Conservation (phyloP, 495 filamentous ascomycete species). For the Amphirosellinia nigrospora region DNA sequence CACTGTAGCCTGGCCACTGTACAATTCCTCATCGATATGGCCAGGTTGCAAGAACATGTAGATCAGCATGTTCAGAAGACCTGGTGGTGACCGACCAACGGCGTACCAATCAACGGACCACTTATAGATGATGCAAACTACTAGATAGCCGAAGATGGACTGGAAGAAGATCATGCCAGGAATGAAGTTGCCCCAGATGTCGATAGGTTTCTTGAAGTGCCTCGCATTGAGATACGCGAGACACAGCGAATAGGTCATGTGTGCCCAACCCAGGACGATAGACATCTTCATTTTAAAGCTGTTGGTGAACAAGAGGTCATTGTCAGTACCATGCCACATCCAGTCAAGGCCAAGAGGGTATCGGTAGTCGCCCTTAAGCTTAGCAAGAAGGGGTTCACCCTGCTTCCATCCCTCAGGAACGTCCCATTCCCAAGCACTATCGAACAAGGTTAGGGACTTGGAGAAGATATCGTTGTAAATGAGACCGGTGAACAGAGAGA, state of each 20-base stretch:
- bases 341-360: constrained; percentile 97
- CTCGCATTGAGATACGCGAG: constrained; percentile 91
- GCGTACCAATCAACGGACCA: constrained; percentile 90
- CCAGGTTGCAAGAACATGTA: constrained; percentile 98
- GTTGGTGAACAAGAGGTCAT: constrained; percentile 92
- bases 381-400: constrained; percentile 64
- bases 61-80: constrained; percentile 97
- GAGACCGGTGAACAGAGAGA: constrained; percentile 94
- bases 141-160: constrained; percentile 96
- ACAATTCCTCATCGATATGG: constrained; percentile 71
- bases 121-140: constrained; percentile 93
- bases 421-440: constrained; percentile 79
- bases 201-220: constrained; percentile 91
- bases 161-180: constrained; percentile 99
- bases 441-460: constrained; percentile 83
- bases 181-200: constrained; percentile 96
- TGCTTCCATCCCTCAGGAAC: constrained; percentile 73
- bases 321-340: constrained; percentile 95
- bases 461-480: constrained; percentile 99
- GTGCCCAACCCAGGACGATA: constrained; percentile 92
- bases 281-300: constrained; percentile 99
- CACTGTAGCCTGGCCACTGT: constrained; percentile 72
- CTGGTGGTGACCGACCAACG: constrained; percentile 70
- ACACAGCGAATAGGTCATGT: constrained; percentile 98
- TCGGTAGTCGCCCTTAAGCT: constrained; percentile 70